Evolutionary conservation across 805 yeast species (phyloP), one percentile per base, ranked within the genome.

Genomic region (Ogataea angusta): DNA sequence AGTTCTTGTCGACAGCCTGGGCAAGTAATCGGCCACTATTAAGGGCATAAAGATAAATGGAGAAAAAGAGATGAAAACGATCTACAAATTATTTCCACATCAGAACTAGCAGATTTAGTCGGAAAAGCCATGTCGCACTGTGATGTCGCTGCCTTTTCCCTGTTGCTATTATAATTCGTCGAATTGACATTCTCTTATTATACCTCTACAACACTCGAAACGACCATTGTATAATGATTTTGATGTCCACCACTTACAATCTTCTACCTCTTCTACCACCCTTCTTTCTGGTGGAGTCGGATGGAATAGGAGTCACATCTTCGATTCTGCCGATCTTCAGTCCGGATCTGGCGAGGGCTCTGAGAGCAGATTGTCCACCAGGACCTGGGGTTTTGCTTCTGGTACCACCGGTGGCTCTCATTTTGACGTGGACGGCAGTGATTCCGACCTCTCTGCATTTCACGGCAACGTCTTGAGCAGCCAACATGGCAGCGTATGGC

Each of bases 261-360:
- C 99, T 89, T 85, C 99, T 91, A 91, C 99, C 99, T 84, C 99
- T 90, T 82, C 99, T 93, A 87, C 99, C 99, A 88, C 99, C 99
- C 95, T 93, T 95, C 88, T 91, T 87, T 85, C 99, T 93, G 75
- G 99, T 95, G 67, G 98, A 90, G 77, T 93, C 99, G 62, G 99
- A 93, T 75, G 99, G 99, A 66, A 93, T 90, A 75, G 99, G 99
- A 63, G 99, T 93, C 62, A 93, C 99, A 75, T 93, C 99, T 82
- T 95, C 99, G 64, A 93, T 93, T 78, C 99, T 89, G 67, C 99
- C 99, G 61, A 93, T 93, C 84, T 95, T 90, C 76, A 93, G 81
- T 73, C 99, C 99, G 60, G 98, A 89, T 84, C 99, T 90, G 67
- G 99, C 98, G 68, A 91, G 76, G 70, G 98, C 96, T 85, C 99